Evolutionary conservation across 805 yeast genomes (phyloP).

Genomic region (Saturnispora ahearnii): DNA sequence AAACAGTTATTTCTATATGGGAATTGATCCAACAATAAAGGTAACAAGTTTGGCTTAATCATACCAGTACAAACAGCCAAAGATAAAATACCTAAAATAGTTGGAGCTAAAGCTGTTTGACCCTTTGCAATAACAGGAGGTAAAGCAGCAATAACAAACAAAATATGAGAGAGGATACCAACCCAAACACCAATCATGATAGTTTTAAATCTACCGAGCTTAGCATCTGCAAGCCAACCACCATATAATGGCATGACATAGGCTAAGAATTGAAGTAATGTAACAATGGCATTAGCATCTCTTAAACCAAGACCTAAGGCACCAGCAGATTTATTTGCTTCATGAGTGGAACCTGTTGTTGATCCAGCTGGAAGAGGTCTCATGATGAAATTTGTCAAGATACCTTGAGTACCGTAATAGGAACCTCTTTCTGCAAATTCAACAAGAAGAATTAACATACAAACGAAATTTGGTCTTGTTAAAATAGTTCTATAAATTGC

Average conservation of each 20-base stretch:
- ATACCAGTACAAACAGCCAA: slow-evolving; percentile 43
- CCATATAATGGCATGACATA: slow-evolving; percentile 43
- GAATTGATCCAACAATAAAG: slow-evolving; percentile 50
- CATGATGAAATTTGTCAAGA: slow-evolving; percentile 41
- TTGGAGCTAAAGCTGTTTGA: slow-evolving; percentile 31
- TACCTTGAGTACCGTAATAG: slow-evolving; percentile 39
- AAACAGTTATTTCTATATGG: slow-evolving; percentile 54
- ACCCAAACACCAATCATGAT: slow-evolving; percentile 41
- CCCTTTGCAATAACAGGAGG: slow-evolving; percentile 36
- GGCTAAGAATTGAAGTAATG: slow-evolving; percentile 39
- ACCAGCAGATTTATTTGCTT: slow-evolving; percentile 32
- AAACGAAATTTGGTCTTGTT: slow-evolving; percentile 39
- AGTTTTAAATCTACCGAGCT: slow-evolving; percentile 38
- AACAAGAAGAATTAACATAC: slow-evolving; percentile 40
- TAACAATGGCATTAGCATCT: slow-evolving; percentile 39
- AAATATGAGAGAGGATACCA: slow-evolving; percentile 39
- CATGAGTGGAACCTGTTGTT: slow-evolving; percentile 36
- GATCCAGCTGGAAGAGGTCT: slow-evolving; percentile 43
- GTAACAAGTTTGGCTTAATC: slow-evolving; percentile 45
- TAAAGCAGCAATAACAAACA: slow-evolving; percentile 41
- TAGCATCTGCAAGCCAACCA: slow-evolving; percentile 45
- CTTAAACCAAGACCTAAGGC: slow-evolving; percentile 40
- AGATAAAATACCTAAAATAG: slow-evolving; percentile 33
- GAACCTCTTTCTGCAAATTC: slow-evolving; percentile 52
- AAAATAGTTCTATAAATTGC: slow-evolving; percentile 28